Conservation (phyloP, 2,329 filamentous ascomycete species). For the Neocucurbitaria cava region DNA sequence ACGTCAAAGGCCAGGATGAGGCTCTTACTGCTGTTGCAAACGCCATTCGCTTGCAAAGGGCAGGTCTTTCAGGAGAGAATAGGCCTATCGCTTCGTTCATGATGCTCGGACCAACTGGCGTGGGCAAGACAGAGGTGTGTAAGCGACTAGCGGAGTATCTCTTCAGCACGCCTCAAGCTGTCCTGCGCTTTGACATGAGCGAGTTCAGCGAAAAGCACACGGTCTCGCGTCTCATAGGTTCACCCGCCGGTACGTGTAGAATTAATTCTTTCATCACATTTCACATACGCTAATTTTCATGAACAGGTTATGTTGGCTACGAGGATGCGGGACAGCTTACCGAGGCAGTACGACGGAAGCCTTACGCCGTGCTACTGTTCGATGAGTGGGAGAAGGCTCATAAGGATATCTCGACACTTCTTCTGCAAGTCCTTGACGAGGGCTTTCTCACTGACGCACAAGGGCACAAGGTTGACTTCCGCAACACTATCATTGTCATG, state of each 20-base stretch:
- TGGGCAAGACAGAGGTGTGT: constrained; percentile 96
- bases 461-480: constrained; percentile 95
- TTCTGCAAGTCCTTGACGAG: constrained; percentile 94
- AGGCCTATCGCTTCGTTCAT: constrained; percentile 93
- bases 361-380: constrained; percentile 92
- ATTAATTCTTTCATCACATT: too few species aligned
- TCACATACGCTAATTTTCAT: too few species aligned
- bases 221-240: constrained; percentile 88
- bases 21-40: constrained; percentile 90
- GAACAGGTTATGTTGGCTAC: constrained; percentile 94
- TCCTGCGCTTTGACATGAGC: constrained; percentile 95
- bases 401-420: constrained; percentile 87
- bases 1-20: constrained; percentile 91
- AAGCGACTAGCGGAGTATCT: constrained; percentile 94
- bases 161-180: constrained; percentile 89
- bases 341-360: constrained; percentile 92
- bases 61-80: constrained; percentile 90
- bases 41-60: constrained; percentile 91
- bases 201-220: constrained; percentile 99
- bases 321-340: constrained; percentile 96
- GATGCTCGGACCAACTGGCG: constrained; percentile 95
- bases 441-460: constrained; percentile 95
- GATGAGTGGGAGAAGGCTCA: constrained; percentile 99
- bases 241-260: too few species aligned
- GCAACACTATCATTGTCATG: constrained; percentile 94